Conservation (phyloP, 2,329 filamentous ascomycete genomes). For the Myriosclerotinia scirpicola region DNA sequence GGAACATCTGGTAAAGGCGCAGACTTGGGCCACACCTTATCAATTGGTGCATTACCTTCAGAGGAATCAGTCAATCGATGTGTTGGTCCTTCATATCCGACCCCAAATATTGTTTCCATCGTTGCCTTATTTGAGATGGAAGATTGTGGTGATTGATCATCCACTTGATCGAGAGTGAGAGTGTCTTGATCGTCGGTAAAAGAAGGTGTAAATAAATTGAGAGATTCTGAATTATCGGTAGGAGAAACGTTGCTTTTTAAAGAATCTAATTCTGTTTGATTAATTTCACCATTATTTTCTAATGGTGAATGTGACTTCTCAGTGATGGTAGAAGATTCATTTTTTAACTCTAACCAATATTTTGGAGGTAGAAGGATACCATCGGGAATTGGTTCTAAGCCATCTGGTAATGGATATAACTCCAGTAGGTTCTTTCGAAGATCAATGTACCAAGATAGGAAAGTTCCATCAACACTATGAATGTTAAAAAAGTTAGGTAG, state of each 20-base stretch:
- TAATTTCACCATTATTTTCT: background rate
- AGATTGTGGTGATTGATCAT: background rate
- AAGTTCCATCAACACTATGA: constrained; percentile 74
- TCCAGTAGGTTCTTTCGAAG: constrained; percentile 67
- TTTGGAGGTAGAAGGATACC: constrained; percentile 71
- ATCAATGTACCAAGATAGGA: constrained; percentile 72
- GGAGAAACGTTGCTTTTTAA: constrained; percentile 2
- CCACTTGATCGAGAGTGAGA: background rate
- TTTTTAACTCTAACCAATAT: constrained; percentile 20
- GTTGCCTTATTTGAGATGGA: background rate
- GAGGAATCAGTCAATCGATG: background rate
- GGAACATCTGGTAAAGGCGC: background rate
- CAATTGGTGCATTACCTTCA: background rate
- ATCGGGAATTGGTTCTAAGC: constrained; percentile 68
- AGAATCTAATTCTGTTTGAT: background rate
- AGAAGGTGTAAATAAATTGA: background rate
- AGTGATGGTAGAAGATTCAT: background rate
- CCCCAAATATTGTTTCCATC: background rate
- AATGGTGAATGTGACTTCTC: background rate
- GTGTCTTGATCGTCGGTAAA: background rate
- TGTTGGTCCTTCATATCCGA: background rate
- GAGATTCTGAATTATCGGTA: background rate
- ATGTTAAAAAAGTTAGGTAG: constrained; percentile 3
- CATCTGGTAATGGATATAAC: constrained; percentile 67
- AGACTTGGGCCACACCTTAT: background rate